Evolutionary conservation across 2,329 filamentous ascomycete species (phyloP).

Genomic region (Achaetomium macrosporum): DNA sequence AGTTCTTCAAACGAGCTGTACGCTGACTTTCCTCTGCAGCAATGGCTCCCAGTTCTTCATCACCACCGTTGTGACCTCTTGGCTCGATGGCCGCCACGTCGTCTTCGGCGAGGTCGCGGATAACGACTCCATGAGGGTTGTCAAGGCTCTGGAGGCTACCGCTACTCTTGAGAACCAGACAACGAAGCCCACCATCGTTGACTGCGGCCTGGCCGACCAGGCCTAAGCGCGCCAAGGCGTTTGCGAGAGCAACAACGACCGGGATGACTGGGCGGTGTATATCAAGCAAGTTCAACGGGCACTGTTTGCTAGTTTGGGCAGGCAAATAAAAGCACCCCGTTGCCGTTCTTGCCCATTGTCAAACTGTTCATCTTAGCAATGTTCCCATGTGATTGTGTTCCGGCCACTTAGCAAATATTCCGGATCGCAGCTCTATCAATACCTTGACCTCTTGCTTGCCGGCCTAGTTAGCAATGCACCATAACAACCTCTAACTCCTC

Average conservation of each 20-base stretch:
- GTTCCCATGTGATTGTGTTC: not conserved
- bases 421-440: not conserved
- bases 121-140: conserved; percentile 42
- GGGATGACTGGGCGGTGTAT: too few relatives aligned
- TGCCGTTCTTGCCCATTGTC: not conserved
- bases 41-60: conserved; percentile 99
- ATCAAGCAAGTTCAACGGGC: not conserved
- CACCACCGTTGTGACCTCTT: conserved; percentile 84
- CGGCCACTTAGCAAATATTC: not conserved
- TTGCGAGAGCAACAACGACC: not conserved
- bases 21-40: conserved; percentile 48
- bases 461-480: too few relatives aligned
- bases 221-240: conserved; percentile 1
- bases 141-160: conserved; percentile 57
- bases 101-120: conserved; percentile 72
- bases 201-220: conserved; percentile 36
- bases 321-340: not conserved
- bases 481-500: too few relatives aligned
- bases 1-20: not conserved
- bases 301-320: not conserved
- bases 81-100: conserved; percentile 78
- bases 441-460: too few relatives aligned
- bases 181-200: conserved; percentile 52
- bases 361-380: too few relatives aligned
- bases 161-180: conserved; percentile 42